phyloP scores from a whole-genome alignment of 164 flowering plant species.

The Umbellularia californica region DNA sequence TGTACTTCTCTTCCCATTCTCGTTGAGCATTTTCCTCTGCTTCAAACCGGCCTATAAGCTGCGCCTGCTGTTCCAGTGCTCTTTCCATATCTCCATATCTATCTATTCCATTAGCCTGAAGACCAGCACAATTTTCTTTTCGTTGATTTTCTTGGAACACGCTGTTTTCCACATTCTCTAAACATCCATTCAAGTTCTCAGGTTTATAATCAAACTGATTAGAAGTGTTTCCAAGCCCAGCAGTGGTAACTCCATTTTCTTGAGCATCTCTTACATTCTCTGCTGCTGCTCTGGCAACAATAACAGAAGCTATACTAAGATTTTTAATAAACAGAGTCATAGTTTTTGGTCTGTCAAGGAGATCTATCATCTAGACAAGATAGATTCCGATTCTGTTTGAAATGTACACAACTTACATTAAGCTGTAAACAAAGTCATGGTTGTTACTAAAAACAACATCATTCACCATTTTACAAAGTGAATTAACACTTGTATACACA shows the following conservation, averaged over 20 bases:
- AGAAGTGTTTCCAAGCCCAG: constrained; percentile 12
- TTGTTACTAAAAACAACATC: no score
- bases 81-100: constrained; percentile 49
- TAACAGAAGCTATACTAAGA: constrained; percentile 1
- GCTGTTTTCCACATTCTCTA: constrained; percentile 17
- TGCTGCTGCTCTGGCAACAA: constrained; percentile 32
- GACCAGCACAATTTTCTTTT: constrained; percentile 11
- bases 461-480: no score
- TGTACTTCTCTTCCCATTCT: constrained; percentile 85
- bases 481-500: no score
- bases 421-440: no score
- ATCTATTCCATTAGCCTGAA: constrained; percentile 17
- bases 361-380: no score
- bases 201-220: constrained; percentile 11
- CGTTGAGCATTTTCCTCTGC: constrained; percentile 86
- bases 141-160: constrained; percentile 16
- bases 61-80: constrained; percentile 58
- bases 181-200: constrained; percentile 16
- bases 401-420: no score
- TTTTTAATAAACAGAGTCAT: no score
- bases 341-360: no score
- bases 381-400: no score
- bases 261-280: constrained; percentile 26
- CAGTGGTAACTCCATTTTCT: constrained; percentile 18
- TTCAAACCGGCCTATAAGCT: constrained; percentile 59